phyloP scores from a whole-genome alignment of 768 basidiomycete species.

The Podaxis sp. region DNA sequence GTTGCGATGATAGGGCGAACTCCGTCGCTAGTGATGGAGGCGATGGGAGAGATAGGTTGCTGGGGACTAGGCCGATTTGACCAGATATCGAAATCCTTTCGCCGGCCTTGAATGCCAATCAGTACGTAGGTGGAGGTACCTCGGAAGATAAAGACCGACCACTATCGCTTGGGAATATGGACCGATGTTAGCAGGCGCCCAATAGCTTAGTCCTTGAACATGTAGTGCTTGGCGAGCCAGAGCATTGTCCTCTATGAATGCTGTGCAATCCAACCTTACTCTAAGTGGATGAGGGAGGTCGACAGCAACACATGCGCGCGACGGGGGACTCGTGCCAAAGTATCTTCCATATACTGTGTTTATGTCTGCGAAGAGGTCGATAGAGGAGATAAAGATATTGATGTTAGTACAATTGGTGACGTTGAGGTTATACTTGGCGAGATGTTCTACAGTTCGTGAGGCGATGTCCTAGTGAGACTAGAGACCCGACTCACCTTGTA shows the following conservation, averaged over 20 bases:
- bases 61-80: conserved; percentile 89
- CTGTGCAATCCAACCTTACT: conserved; percentile 78
- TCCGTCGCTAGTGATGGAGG: conserved; percentile 60
- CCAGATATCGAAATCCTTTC: conserved; percentile 88
- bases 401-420: conserved; percentile 70
- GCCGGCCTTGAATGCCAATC: conserved; percentile 49
- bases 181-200: conserved; percentile 99
- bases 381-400: conserved; percentile 80
- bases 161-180: conserved; percentile 94
- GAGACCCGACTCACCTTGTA: conserved; percentile 51
- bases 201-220: conserved; percentile 95
- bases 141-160: conserved; percentile 38
- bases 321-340: conserved; percentile 91
- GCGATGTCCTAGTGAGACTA: neutral
- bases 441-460: conserved; percentile 42
- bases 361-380: conserved; percentile 73
- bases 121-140: neutral
- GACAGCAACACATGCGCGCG: conserved; percentile 91
- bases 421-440: conserved; percentile 46
- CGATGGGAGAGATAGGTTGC: conserved; percentile 64
- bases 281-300: conserved; percentile 58
- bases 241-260: conserved; percentile 46
- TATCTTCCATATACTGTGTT: conserved; percentile 79
- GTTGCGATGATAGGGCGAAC: conserved; percentile 76
- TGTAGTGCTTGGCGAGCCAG: conserved; percentile 75